Evolutionary conservation across 2,329 filamentous ascomycete species (phyloP).

Genomic region (Botrytis pseudocinerea): DNA sequence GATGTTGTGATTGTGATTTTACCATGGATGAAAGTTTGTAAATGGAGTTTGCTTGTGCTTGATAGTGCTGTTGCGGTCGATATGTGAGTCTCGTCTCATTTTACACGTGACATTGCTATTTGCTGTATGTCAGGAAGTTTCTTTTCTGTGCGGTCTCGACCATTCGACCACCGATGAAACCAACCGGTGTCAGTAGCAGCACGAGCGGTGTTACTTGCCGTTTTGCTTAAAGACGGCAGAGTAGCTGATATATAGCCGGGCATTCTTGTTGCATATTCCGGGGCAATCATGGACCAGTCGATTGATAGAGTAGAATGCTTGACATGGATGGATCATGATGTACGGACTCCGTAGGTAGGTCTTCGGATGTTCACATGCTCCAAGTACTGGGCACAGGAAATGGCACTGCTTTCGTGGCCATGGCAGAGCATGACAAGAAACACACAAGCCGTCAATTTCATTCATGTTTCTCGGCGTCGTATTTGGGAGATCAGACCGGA

Average conservation of each 20-base stretch:
- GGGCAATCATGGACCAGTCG: background rate
- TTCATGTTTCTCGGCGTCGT: background rate
- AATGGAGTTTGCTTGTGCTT: background rate
- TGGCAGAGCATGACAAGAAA: background rate
- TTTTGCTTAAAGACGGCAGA: background rate
- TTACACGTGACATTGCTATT: background rate
- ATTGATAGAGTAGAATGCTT: background rate
- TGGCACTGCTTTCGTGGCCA: background rate
- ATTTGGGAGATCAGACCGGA: conserved; percentile 1
- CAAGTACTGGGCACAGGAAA: background rate
- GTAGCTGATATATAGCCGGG: background rate
- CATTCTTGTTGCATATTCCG: background rate
- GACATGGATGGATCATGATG: background rate
- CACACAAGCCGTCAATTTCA: background rate
- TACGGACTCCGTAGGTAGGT: background rate
- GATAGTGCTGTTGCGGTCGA: background rate
- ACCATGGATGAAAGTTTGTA: background rate
- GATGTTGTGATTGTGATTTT: background rate
- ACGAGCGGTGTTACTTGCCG: background rate
- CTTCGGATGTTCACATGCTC: background rate
- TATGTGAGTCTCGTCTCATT: background rate
- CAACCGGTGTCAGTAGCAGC: background rate
- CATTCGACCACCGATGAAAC: background rate
- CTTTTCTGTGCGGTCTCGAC: background rate
- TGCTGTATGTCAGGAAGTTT: background rate